A percentile compares a stretch with the other conserved stretches of the same genome.
Evolutionary conservation across 495 filamentous ascomycete species (phyloP).

Genomic region (Penicillium antarcticum): DNA sequence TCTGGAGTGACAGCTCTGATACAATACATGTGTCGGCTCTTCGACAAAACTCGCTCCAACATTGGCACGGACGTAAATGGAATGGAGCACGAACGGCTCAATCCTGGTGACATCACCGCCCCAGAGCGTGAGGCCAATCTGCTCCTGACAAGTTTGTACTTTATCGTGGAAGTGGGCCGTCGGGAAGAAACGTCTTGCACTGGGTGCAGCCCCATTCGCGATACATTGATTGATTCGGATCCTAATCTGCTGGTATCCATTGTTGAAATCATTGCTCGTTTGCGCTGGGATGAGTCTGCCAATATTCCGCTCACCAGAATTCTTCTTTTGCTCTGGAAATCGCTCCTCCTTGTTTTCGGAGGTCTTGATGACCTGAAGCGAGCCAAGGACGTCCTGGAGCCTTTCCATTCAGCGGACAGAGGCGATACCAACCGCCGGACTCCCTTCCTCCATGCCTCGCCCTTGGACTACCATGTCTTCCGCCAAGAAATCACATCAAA

Average conservation of each 20-base stretch:
- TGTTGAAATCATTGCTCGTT: slow-evolving; percentile 66
- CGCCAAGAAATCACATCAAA: slow-evolving; percentile 98
- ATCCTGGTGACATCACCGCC: slow-evolving; percentile 32
- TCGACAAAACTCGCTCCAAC: slow-evolving; percentile 45
- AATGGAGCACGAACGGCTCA: slow-evolving; percentile 27
- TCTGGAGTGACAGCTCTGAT: slow-evolving; percentile 59
- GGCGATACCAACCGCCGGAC: slow-evolving; percentile 35
- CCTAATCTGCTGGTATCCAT: slow-evolving; percentile 70
- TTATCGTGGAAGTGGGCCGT: slow-evolving; percentile 66
- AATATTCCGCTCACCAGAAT: slow-evolving; percentile 64
- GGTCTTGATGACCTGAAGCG: slow-evolving; percentile 66
- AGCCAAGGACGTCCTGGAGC: slow-evolving; percentile 60
- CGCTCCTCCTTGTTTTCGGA: slow-evolving; percentile 79
- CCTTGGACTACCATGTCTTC: slow-evolving; percentile 93
- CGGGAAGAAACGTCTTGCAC: slow-evolving; percentile 32
- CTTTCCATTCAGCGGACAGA: slow-evolving; percentile 29
- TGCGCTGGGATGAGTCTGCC: slow-evolving; percentile 84
- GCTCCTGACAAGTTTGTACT: slow-evolving; percentile 64
- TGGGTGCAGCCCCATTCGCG: slow-evolving; percentile 28
- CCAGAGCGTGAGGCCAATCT: slow-evolving; percentile 48
- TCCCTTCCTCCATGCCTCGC: slow-evolving; percentile 80
- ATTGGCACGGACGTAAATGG: slow-evolving; percentile 28
- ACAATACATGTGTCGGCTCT: slow-evolving; percentile 55
- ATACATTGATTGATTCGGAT: slow-evolving; percentile 47
- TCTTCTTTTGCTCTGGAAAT: slow-evolving; percentile 87